Conservation (phyloP, 179 eudicot genomes). For the Beta lomatogona region DNA sequence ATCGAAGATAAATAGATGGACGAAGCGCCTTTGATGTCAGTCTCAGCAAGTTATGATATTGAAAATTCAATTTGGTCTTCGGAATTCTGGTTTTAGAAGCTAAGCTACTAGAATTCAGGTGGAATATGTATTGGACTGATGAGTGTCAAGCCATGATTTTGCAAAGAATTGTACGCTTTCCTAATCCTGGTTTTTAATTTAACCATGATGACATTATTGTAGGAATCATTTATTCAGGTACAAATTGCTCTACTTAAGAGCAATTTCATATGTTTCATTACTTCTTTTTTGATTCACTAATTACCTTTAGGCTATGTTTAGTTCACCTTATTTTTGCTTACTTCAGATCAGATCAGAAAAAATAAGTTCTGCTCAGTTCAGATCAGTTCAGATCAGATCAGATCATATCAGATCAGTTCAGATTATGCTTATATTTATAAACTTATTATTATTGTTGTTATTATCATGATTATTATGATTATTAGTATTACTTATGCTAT, state of each 20-base stretch:
- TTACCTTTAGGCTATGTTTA: too few species aligned
- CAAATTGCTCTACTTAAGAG: background rate
- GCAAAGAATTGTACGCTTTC: background rate
- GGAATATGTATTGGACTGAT: background rate
- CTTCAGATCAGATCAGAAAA: too few species aligned
- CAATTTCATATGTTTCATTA: background rate
- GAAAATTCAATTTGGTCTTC: background rate
- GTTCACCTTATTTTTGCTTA: too few species aligned
- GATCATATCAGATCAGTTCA: too few species aligned
- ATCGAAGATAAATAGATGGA: conserved; percentile 1
- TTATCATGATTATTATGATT: too few species aligned
- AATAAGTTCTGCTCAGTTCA: too few species aligned
- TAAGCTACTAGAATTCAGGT: background rate
- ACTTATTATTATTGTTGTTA: too few species aligned
- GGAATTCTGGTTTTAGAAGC: background rate
- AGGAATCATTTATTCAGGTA: background rate
- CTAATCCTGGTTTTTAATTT: background rate
- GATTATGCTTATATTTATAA: too few species aligned
- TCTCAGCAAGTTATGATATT: background rate
- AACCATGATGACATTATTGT: background rate
- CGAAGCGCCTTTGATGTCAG: background rate
- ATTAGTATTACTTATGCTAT: too few species aligned
- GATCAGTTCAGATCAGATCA: too few species aligned
- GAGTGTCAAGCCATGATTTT: background rate
- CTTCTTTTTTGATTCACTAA: background rate